These are phyloP conservation scores for Ogataea hybrid DNA, from an alignment of 1,139 yeast species.

Conservation along the genomic window DNA sequence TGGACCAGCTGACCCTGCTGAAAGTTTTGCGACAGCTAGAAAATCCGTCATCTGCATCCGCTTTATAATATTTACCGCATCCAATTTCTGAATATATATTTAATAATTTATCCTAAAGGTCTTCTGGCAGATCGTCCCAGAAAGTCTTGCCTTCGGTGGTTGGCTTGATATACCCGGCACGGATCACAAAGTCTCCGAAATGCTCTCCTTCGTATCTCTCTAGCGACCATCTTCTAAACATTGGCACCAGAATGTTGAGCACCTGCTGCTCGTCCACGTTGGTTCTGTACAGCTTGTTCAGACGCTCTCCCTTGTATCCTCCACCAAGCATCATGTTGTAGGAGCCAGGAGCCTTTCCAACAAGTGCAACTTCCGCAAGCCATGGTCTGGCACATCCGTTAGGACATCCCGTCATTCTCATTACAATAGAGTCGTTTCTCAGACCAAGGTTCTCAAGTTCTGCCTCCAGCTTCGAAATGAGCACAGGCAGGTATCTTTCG, in stretches of 20 bases:
- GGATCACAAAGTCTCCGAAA: conserved; percentile 89
- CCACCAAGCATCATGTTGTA: conserved; percentile 96
- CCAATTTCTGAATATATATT: not conserved
- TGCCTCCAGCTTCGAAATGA: conserved; percentile 76
- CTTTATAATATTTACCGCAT: conserved; percentile 1
- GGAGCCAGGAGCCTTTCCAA: conserved; percentile 93
- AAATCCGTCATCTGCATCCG: conserved; percentile 23
- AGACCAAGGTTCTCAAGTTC: conserved; percentile 89
- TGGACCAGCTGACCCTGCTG: conserved; percentile 33
- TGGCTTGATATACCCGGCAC: conserved; percentile 83
- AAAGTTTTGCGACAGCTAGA: conserved; percentile 36
- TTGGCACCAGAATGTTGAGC: conserved; percentile 68
- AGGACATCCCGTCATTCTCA: conserved; percentile 99
- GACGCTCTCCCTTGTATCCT: conserved; percentile 90
- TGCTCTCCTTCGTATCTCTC: conserved; percentile 92
- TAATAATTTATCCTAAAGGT: conserved; percentile 38
- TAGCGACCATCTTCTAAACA: conserved; percentile 91
- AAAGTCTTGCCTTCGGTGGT: conserved; percentile 89
- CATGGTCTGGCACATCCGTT: conserved; percentile 99
- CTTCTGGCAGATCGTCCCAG: conserved; percentile 93
- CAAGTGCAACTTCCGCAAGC: conserved; percentile 94
- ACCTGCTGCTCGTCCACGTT: conserved; percentile 92
- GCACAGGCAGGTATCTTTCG: conserved; percentile 87
- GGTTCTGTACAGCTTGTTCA: conserved; percentile 86
- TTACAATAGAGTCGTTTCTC: conserved; percentile 90